phyloP scores from a whole-genome alignment of 2,329 filamentous ascomycete species.

The Immersiporthe knoxdaviesiana region DNA sequence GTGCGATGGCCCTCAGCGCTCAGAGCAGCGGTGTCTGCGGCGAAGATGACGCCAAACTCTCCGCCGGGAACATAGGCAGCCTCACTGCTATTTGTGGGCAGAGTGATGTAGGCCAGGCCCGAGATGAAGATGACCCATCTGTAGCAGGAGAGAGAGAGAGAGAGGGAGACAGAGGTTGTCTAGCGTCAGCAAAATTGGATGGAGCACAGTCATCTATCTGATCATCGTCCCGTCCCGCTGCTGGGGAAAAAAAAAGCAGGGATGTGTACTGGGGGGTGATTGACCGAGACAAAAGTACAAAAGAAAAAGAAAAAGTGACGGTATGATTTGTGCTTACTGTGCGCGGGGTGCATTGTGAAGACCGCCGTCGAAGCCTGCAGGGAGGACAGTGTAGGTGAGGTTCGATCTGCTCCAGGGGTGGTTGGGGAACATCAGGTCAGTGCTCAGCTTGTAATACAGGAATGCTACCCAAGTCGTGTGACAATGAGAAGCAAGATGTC shows the following conservation, averaged over 20 bases:
- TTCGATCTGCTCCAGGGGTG: slow-evolving; percentile 33
- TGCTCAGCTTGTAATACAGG: not conserved
- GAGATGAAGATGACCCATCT: slow-evolving; percentile 44
- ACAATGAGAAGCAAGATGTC: not conserved
- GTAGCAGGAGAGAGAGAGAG: not conserved
- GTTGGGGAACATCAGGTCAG: not conserved
- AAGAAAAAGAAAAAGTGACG: not conserved
- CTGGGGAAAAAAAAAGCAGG: not conserved
- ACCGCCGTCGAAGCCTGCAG: slow-evolving; percentile 43
- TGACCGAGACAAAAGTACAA: not conserved
- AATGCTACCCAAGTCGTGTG: not conserved
- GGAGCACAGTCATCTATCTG: not conserved
- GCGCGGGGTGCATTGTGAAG: slow-evolving; percentile 46
- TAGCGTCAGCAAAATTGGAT: not conserved
- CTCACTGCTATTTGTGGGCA: slow-evolving; percentile 40
- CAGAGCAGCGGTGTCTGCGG: slow-evolving; percentile 44
- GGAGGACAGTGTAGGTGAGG: slow-evolving; percentile 42
- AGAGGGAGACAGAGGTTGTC: too few species aligned
- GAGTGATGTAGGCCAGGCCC: slow-evolving; percentile 46
- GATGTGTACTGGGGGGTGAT: not conserved
- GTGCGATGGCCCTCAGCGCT: slow-evolving; percentile 47
- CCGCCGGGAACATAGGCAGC: slow-evolving; percentile 44
- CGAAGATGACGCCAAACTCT: slow-evolving; percentile 46
- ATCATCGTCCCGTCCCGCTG: slow-evolving; percentile 1
- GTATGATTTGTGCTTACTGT: slow-evolving; percentile 40